These are phyloP conservation scores for Aspergillus incahuasiensis DNA, from an alignment of 495 filamentous ascomycete genomes.

Conservation along the genomic window DNA sequence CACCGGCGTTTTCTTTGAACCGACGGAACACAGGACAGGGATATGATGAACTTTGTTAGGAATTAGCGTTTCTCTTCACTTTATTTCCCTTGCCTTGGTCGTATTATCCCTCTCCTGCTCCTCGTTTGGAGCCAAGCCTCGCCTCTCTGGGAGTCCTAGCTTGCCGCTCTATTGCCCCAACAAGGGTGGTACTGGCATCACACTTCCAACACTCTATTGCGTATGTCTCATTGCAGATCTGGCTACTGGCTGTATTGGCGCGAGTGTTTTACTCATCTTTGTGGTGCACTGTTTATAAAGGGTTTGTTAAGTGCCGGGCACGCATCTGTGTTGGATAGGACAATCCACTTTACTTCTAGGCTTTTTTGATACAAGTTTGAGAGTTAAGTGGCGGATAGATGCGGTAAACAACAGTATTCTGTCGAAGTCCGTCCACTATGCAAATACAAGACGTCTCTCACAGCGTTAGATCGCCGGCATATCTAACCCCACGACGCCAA, in stretches of 20 bases:
- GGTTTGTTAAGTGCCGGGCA: too few relatives aligned
- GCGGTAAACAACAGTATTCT: neutral
- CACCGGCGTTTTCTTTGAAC: conserved; percentile 10
- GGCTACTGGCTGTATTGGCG: too few relatives aligned
- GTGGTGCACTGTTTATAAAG: too few relatives aligned
- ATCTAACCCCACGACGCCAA: neutral
- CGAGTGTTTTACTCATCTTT: too few relatives aligned
- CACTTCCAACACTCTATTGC: too few relatives aligned
- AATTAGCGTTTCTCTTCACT: neutral
- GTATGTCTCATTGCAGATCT: too few relatives aligned
- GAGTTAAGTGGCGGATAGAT: neutral
- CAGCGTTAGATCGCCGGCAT: neutral
- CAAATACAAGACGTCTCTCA: neutral
- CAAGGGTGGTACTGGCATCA: too few relatives aligned
- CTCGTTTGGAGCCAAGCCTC: neutral
- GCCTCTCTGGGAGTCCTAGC: neutral
- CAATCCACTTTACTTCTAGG: too few relatives aligned
- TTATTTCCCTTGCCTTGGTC: neutral
- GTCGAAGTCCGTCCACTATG: neutral
- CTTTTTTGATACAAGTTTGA: too few relatives aligned
- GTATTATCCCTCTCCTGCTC: neutral
- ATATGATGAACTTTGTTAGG: conserved; percentile 11
- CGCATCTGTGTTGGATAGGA: too few relatives aligned
- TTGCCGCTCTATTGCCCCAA: neutral
- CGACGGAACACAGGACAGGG: conserved; percentile 24